Evolutionary conservation across 139 green algal species (phyloP), one percentile per base, ranked within the genome.

Genomic region (Tetradesmus obliquus): DNA sequence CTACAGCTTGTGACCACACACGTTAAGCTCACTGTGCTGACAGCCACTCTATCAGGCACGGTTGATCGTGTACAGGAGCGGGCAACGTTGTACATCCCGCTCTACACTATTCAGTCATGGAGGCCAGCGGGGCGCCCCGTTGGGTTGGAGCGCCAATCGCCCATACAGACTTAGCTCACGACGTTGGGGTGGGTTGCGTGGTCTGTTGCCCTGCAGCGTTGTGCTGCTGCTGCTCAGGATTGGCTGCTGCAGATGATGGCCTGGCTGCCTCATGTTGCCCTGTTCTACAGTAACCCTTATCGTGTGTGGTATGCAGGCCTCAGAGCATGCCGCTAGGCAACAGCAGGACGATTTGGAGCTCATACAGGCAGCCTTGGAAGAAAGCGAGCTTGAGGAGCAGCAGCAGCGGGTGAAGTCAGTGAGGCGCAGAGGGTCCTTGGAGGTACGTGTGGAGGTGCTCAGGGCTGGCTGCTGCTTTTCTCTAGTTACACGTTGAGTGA

Each of bases 391-490:
- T 53, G 24, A 54, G 2, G 82, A 10, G 55, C 17, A 32, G 55
- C 15, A 5, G 12, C n/a, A 45, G 3, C n/a, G n/a, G 19, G 54
- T 57, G 13, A 55, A 32, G 9, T 57, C 19, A 15, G 66, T 88
- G 8, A 74, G 51, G 82, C 84, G 84, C 84, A 88, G 84, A n/a
- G 84, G 84, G 3, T 88, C 84, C 8, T 17, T 88, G 22, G 84
- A 88, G 84, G 84, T 79, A 55, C 20, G 74, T 45, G 74, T 54
- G 60, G 60, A 10, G 60, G 60, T 72, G n/a, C 5, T 3, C 72
- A 53, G 4, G 72, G 17, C 32, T 45, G 32, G 32, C 32, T 45
- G 32, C 32, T 45, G 32, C 32, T 45, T 45, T 45, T 45, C 32
- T 45, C 32, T 45, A 45, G 32, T 45, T 45, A 45, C 32, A 45